Percentiles rank a stretch among this genome's conserved stretches.
Conservation (phyloP, 106 monocot genomes). For the Platanthera zijinensis region DNA sequence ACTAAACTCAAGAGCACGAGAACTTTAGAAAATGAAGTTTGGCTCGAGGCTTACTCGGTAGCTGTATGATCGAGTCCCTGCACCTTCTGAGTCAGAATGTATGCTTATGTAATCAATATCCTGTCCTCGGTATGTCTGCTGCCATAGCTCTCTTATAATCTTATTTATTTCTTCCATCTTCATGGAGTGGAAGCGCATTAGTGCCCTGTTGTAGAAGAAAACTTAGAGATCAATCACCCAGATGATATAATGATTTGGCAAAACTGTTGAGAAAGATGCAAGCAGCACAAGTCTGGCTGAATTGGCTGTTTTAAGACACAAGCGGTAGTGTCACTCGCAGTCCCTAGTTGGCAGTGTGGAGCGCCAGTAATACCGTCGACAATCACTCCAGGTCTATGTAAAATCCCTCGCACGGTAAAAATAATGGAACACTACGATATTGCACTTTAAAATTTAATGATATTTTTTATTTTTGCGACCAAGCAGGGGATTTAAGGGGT, state of each 20-base stretch:
- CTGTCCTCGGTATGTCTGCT: constrained; percentile 97
- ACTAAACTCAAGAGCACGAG: not conserved
- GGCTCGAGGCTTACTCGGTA: constrained; percentile 51
- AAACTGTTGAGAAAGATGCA: not conserved
- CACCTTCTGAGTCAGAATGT: constrained; percentile 88
- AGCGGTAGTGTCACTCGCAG: not conserved
- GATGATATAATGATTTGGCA: not conserved
- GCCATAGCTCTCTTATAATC: constrained; percentile 97
- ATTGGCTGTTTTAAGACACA: not conserved
- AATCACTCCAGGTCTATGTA: too few relatives aligned
- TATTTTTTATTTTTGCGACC: too few relatives aligned
- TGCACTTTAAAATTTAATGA: too few relatives aligned
- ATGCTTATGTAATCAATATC: constrained; percentile 99
- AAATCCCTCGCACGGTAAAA: too few relatives aligned
- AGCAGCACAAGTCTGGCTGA: not conserved
- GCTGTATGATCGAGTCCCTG: constrained; percentile 91
- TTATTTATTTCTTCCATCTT: constrained; percentile 99
- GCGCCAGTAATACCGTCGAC: too few relatives aligned
- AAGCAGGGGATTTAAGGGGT: too few relatives aligned
- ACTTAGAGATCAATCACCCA: not conserved
- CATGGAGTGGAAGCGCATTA: constrained; percentile 96
- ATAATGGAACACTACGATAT: too few relatives aligned
- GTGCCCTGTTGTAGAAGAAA: constrained; percentile 46
- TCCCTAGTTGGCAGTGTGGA: too few relatives aligned
- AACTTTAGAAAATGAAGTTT: not conserved